These are phyloP conservation scores for Cubamyces lactineus DNA, from an alignment of 768 basidiomycete genomes.

Conservation along the genomic window DNA sequence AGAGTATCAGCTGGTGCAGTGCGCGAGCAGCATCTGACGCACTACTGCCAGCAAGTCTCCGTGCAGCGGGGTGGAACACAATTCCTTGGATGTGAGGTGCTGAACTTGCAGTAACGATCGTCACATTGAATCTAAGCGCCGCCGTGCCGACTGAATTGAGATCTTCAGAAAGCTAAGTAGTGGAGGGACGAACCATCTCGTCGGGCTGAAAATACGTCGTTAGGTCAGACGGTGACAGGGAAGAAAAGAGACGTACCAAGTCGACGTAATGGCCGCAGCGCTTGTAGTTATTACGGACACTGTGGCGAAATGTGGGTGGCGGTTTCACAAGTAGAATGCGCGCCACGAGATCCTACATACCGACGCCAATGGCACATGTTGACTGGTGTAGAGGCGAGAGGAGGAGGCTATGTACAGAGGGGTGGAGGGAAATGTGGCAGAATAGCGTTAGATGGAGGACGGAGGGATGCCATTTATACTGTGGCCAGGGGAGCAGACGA, in stretches of 20 bases:
- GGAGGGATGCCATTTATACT: slow-evolving; percentile 31
- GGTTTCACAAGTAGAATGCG: slow-evolving; percentile 22
- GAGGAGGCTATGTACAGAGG: slow-evolving; percentile 29
- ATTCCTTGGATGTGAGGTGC: slow-evolving; percentile 58
- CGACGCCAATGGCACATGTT: slow-evolving; percentile 76
- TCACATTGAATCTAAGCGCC: slow-evolving; percentile 63
- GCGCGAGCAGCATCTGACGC: slow-evolving; percentile 35
- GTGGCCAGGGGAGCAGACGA: slow-evolving; percentile 9
- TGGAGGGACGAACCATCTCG: slow-evolving; percentile 49
- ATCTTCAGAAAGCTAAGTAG: slow-evolving; percentile 19
- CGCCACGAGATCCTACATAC: slow-evolving; percentile 39
- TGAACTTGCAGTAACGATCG: slow-evolving; percentile 71
- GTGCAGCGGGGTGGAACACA: slow-evolving; percentile 61
- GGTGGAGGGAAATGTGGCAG: slow-evolving; percentile 27
- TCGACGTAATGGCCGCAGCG: slow-evolving; percentile 57
- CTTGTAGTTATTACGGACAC: slow-evolving; percentile 67
- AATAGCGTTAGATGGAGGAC: slow-evolving; percentile 13
- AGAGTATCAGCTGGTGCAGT: slow-evolving; percentile 11
- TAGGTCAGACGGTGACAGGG: slow-evolving; percentile 21
- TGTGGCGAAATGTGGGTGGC: slow-evolving; percentile 32
- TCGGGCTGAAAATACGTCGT: slow-evolving; percentile 50
- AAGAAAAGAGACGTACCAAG: slow-evolving; percentile 45
- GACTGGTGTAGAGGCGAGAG: slow-evolving; percentile 20
- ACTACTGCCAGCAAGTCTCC: slow-evolving; percentile 80
- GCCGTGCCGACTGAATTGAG: slow-evolving; percentile 30